These are phyloP conservation scores for Pseudogymnoascus sp. DNA, from an alignment of 2,329 filamentous ascomycete species.

Conservation along the genomic window DNA sequence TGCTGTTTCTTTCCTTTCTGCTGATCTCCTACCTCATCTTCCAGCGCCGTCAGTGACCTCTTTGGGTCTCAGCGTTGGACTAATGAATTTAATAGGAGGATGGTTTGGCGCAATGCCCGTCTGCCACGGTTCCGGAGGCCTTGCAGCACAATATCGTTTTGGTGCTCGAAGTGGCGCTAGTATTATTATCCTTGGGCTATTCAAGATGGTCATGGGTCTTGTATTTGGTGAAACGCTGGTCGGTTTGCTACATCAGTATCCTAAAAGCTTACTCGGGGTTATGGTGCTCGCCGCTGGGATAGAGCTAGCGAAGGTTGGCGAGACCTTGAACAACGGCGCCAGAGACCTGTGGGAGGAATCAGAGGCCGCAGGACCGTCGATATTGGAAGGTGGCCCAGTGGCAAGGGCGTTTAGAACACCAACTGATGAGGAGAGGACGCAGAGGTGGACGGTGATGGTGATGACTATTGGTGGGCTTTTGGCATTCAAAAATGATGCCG, in stretches of 20 bases:
- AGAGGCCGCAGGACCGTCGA: conserved; percentile 23
- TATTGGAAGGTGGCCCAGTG: neutral
- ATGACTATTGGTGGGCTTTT: conserved; percentile 76
- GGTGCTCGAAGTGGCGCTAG: conserved; percentile 82
- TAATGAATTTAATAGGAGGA: conserved; percentile 77
- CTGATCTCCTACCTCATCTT: conserved; percentile 66
- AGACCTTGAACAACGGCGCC: conserved; percentile 70
- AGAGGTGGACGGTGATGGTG: conserved; percentile 85
- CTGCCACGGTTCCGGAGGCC: conserved; percentile 84
- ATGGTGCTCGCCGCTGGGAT: conserved; percentile 87
- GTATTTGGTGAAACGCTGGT: conserved; percentile 70
- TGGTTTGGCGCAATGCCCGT: conserved; percentile 96
- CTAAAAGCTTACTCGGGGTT: conserved; percentile 69
- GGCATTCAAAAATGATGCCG: conserved; percentile 82
- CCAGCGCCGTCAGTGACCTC: conserved; percentile 65
- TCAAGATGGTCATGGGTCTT: conserved; percentile 72
- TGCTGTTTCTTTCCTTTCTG: conserved; percentile 72
- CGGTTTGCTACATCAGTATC: conserved; percentile 63
- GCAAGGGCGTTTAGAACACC: conserved; percentile 43
- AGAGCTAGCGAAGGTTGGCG: conserved; percentile 78
- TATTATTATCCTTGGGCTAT: conserved; percentile 67
- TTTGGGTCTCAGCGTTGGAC: conserved; percentile 72
- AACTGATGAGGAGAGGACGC: conserved; percentile 60
- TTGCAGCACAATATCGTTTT: conserved; percentile 87
- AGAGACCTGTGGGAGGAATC: conserved; percentile 53